Evolutionary conservation across 345 rosid genomes (phyloP).

Genomic region (Citropsis articulata): DNA sequence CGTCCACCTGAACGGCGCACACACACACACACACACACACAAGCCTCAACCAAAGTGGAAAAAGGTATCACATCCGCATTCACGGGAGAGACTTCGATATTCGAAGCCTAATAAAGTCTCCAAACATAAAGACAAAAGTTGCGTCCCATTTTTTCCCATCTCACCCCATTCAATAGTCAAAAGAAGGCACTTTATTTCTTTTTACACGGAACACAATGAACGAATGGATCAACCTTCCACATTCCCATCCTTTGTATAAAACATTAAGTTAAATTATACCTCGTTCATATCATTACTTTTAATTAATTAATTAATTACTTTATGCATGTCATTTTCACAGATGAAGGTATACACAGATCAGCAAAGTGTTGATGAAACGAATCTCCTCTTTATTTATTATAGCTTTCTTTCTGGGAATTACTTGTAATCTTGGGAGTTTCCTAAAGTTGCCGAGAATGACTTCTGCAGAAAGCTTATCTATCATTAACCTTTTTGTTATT

Average conservation of each 20-base stretch:
- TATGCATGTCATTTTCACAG: too few species aligned
- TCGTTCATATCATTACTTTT: too few species aligned
- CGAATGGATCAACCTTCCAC: background rate
- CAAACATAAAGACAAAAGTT: background rate
- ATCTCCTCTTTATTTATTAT: too few species aligned
- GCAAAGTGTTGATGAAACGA: too few species aligned
- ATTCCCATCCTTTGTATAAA: too few species aligned
- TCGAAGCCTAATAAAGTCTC: background rate
- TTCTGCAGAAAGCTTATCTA: background rate
- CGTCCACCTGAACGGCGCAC: constrained; percentile 62
- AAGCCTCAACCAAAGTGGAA: background rate
- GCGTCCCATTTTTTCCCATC: background rate
- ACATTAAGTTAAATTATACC: too few species aligned
- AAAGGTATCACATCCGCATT: background rate
- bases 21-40: background rate
- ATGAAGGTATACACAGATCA: too few species aligned
- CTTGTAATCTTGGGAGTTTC: background rate
- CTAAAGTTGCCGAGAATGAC: background rate
- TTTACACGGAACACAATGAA: background rate
- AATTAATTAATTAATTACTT: too few species aligned
- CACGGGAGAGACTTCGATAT: background rate
- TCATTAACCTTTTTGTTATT: background rate
- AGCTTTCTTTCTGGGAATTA: background rate
- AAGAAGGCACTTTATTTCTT: background rate
- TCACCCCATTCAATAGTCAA: too few species aligned